Conservation (phyloP, 2,329 filamentous ascomycete genomes). For the Emergomyces pasteurianus region DNA sequence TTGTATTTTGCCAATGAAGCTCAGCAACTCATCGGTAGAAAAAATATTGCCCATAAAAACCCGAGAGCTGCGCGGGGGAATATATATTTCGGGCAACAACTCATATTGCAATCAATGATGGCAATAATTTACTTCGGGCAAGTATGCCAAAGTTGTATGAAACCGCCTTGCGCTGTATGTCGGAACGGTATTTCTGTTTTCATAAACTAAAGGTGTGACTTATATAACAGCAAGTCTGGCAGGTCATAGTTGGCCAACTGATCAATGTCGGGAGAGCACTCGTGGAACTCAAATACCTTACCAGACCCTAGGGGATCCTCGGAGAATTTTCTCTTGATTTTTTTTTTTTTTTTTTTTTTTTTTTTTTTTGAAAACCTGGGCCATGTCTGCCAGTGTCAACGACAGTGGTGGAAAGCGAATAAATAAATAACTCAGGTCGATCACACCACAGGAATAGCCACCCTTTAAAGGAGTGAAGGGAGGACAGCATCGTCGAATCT, state of each 20-base stretch:
- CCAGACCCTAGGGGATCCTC: not conserved
- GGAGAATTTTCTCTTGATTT: not conserved
- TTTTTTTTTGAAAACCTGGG: not conserved
- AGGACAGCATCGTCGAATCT: not conserved
- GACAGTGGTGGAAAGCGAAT: not conserved
- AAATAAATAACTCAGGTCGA: not conserved
- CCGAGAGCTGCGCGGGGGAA: too few relatives aligned
- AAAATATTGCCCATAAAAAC: too few relatives aligned
- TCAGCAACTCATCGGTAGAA: too few relatives aligned
- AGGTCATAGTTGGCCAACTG: not conserved
- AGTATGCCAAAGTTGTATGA: too few relatives aligned
- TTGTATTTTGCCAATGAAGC: too few relatives aligned
- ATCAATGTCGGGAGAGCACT: not conserved
- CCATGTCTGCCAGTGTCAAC: not conserved
- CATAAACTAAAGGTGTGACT: too few relatives aligned
- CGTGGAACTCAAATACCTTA: not conserved
- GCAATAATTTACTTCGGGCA: too few relatives aligned
- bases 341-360: too few relatives aligned
- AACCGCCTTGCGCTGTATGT: too few relatives aligned
- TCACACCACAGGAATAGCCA: not conserved
- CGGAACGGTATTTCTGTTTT: too few relatives aligned
- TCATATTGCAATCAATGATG: too few relatives aligned
- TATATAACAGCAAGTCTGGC: not conserved
- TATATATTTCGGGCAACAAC: too few relatives aligned
- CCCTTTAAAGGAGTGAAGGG: not conserved